Evolutionary conservation across 140 eudicot species (phyloP).

Genomic region (Ambrosia hybrid): DNA sequence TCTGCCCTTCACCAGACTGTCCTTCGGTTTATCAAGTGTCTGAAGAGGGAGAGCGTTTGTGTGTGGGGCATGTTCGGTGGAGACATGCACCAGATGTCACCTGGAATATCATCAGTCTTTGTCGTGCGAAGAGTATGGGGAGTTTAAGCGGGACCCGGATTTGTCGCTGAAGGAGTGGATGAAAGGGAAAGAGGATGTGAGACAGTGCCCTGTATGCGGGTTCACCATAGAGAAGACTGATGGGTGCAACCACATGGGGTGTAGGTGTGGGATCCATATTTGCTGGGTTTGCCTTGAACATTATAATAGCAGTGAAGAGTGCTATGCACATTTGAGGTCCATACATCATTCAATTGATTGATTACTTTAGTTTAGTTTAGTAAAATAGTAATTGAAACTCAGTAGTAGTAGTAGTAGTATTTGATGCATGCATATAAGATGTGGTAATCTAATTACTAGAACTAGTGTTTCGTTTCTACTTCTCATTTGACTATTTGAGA

Average conservation of each 20-base stretch:
- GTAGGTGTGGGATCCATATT: constrained; percentile 83
- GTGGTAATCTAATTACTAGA: too few species aligned
- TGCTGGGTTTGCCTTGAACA: constrained; percentile 85
- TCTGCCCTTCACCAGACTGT: constrained; percentile 97
- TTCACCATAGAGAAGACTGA: constrained; percentile 82
- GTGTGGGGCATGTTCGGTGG: too few species aligned
- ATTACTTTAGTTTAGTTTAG: too few species aligned
- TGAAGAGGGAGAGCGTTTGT: constrained; percentile 38
- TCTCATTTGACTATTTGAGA: too few species aligned
- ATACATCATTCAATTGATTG: constrained; percentile 46
- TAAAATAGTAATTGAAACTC: too few species aligned
- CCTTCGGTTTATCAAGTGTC: constrained; percentile 69
- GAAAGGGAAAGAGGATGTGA: constrained; percentile 69
- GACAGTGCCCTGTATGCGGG: constrained; percentile 66
- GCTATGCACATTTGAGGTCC: constrained; percentile 68
- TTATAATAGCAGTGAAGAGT: constrained; percentile 56
- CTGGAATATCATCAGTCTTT: constrained; percentile 73
- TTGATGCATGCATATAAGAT: too few species aligned
- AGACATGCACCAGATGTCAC: constrained; percentile 84
- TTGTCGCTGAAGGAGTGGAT: constrained; percentile 73
- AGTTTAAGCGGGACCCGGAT: constrained; percentile 85
- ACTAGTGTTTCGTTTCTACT: too few species aligned
- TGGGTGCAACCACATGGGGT: constrained; percentile 91
- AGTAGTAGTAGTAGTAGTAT: too few species aligned
- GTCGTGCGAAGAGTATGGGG: constrained; percentile 72